Evolutionary conservation across 106 monocot species (phyloP), one percentile per base, ranked within the genome.

Genomic region (Acorus calamus): DNA sequence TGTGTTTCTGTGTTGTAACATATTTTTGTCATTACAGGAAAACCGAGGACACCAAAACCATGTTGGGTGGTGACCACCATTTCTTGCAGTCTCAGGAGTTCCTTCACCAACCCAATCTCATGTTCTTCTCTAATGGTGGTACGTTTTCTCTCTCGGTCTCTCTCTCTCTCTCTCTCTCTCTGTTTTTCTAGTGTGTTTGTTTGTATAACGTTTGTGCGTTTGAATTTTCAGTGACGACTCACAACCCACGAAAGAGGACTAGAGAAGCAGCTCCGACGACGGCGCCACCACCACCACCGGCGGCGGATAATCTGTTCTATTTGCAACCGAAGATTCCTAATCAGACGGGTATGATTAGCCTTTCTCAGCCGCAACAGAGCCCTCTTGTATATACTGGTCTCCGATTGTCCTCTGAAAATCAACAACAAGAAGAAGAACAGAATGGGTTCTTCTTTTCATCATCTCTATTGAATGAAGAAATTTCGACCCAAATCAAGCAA

Each of bases 341-440:
- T 28, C 28, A 28, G 28, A 28, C 28, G 28, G 28, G 0, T 28
- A 28, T 28, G 0, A 1, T 28, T 28, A 28, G 28, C 28, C 28
- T 28, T 28, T 28, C 28, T 28, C 71, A 66, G 42, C 58, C 3
- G 52, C 87, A 69, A 42, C 67, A 60, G 8, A 46, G 68, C 65
- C 47, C 75, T 0, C 7, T 67, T 12, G 81, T 86, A 46, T 92
- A 86, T 42, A 92, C 86, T 6, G 91, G 86, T 11, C 86, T 92
- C 13, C 78, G 64, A n/a, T 69, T 89, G 41, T 71, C 86, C 11
- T 62, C 81, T 44, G 68, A 74, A 42, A 73, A 80, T 11, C 44
- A 49, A 5, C 64, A 74, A 3, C 54, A 50, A 11, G 56, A 66
- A 43, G 65, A 59, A 65, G 66, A 58, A 5, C 54, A 45, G 53